Base-by-base conservation (phyloP, 2,329 filamentous ascomycete genomes). In the Pyrenophora graminea region DNA sequence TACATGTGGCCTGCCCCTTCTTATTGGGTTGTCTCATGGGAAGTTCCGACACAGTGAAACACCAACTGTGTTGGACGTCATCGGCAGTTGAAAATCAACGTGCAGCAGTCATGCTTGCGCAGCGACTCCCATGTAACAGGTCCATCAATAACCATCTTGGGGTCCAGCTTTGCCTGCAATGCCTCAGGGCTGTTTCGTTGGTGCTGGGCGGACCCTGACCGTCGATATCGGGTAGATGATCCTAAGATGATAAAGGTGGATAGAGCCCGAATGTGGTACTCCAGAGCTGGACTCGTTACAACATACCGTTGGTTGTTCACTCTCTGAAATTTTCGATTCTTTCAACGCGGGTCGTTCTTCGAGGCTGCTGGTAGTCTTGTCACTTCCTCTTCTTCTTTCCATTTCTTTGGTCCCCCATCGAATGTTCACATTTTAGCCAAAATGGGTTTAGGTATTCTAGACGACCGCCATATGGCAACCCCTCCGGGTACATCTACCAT, bases 401-500 rank as follows among this genome's bases (percentile, higher is more conserved):
- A 19, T 37, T 39, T 4, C 12, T 33, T n/a, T 38, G 15, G 23
- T 21, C 45, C 25, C 27, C 27, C 25, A 8, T 30, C 9, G 6
- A 10, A 30, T 15, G 34, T 36, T 4, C 12, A 38, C 18, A 40
- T 12, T 32, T 50, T 31, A 37, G 17, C 8, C 21, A 66, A 60
- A 1, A 71, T 70, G 68, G 67, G 64, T 53, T 63, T 67, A 43
- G 68, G 69, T 4, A 51, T 72, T 10, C 51, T 72, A 6, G 53
- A 72, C 38, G 66, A 70, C 50, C 44, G 48, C 15, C 53, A 64
- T 18, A 69, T 69, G 69, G 67, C 58, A 31, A 47, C 59, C 10
- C 69, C 68, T 39, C 67, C 68, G 3, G 69, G 69, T 7, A 71
- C 69, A 3, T 63, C 62, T 13, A 69, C 59, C 0, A 64, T 71